Evolutionary conservation across 305 asterid species (phyloP), one percentile per base, ranked within the genome.

Genomic region (Fraxinus dipetala): DNA sequence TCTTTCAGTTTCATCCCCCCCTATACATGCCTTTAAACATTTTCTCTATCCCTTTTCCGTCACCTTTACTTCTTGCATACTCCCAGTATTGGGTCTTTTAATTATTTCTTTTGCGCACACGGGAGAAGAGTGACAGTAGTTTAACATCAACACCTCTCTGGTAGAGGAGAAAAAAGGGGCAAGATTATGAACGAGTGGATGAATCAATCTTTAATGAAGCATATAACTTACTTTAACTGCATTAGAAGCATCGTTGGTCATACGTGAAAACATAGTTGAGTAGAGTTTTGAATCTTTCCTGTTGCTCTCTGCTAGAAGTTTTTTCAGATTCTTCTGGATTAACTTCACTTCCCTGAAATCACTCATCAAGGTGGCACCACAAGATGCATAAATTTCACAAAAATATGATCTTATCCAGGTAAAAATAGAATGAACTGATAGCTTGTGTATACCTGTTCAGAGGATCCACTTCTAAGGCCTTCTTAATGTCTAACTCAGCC

Each of bases 401-500:
- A 35, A 79, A 83, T 54, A 56, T 31, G 14, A 30, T 43, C 16
- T 6, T 59, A 28, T 22, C 36, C 65, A 72, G 18, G n/a, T 3
- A 20, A 30, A 67, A 14, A 28, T 30, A 69, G 24, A 69, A 69
- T 13, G 40, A 10, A 69, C 38, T 9, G n/a, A 31, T 28, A 69
- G 75, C 75, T 31, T 14, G 43, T 69, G 40, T 31, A 28, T 77
- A 93, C 97, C 91, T 89, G 89, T 92, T 91, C 36, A 86, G 83
- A 24, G 97, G 92, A 78, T 93, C 93, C 61, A 82, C 83, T 87
- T 91, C 97, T 36, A 91, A 84, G 67, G 93, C 93, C 84, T 86
- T 92, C 83, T 85, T 90, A 72, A 92, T 85, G 90, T 92, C 97
- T 61, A 86, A 4, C 86, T 90, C 95, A 34, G 96, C 97, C 84